Evolutionary conservation across 441 rosid genomes (phyloP).

Genomic region (Erodium moschatum): DNA sequence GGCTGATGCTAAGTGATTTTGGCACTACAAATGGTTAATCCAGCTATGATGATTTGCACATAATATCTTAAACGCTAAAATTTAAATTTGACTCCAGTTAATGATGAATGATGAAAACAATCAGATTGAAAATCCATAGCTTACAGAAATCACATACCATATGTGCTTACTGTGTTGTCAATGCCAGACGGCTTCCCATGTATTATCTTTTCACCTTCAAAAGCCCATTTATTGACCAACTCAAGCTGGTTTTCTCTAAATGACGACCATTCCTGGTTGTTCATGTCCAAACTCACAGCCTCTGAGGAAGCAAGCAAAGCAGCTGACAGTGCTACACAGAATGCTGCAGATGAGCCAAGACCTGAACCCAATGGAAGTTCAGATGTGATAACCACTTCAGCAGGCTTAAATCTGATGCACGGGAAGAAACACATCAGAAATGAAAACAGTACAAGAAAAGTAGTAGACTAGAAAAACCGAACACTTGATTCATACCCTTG

Average conservation of each 20-base stretch:
- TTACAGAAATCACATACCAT: constrained; percentile 42
- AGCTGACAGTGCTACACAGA: constrained; percentile 69
- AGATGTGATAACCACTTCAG: constrained; percentile 50
- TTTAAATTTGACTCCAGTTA: not conserved
- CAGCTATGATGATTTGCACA: not conserved
- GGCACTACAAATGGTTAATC: not conserved
- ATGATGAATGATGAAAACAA: not conserved
- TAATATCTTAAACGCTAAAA: not conserved
- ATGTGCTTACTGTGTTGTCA: constrained; percentile 89
- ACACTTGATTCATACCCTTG: constrained; percentile 46
- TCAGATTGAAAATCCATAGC: not conserved
- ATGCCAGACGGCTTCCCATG: constrained; percentile 95
- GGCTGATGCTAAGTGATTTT: not conserved
- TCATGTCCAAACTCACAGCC: constrained; percentile 31
- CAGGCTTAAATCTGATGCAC: constrained; percentile 57
- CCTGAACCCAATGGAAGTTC: constrained; percentile 88
- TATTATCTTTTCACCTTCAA: constrained; percentile 84
- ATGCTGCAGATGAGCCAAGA: constrained; percentile 86
- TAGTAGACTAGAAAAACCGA: constrained; percentile 11
- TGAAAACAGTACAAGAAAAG: constrained; percentile 1
- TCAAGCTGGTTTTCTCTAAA: constrained; percentile 51
- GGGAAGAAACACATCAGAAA: constrained; percentile 17
- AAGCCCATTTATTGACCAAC: constrained; percentile 81
- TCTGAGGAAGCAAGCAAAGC: constrained; percentile 48
- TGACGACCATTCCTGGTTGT: constrained; percentile 39